Evolutionary conservation across 305 asterid genomes (phyloP), one percentile per base, ranked within the genome.

Genomic region (Caryopteris hybrid): DNA sequence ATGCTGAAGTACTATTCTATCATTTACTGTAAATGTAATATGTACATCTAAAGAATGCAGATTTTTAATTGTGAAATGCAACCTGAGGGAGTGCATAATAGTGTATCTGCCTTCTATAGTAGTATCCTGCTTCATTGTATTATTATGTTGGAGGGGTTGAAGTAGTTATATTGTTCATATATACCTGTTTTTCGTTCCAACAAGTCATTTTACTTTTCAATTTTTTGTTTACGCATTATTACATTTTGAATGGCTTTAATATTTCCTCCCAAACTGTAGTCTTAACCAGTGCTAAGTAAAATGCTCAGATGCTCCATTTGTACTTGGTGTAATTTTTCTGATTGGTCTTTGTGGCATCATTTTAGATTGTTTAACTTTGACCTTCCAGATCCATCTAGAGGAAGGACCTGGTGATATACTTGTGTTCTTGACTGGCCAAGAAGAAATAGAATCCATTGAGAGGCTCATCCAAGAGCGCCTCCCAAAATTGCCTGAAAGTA

Each of bases 381-480:
- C 78, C 48, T 78, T 71, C 64, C 74, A 94, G 99, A 91, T 94
- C 75, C 99, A 94, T 81, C 76, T 88, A 61, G 97, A 89, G 70
- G 96, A 94, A 72, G 86, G 85, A 18, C 90, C 92, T 17, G 99
- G 99, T 52, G 99, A 94, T 81, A 73, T 94, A 74, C 97, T 91
- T 69, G 99, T 94, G 75, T 94, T 94, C 78, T 83, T 94, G 78
- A 91, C 99, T 72, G 97, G 97, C 70, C 99, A 94, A 81, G 99
- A 94, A 78, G 99, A 94, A 80, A 94, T 94, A 74, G 99, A 94
- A 87, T 91, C 96, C 43, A 83, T 89, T 56, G 88, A 91, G 84
- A 89, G 96, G 78, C 93, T 88, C 74, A 74, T 91, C 69, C 86
- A 79, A 55, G 97, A 94, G 63, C 89, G 86, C 69, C 83, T 91